Evolutionary conservation across 345 rosid species (phyloP), one percentile per base, ranked within the genome.

Genomic region (Aurinia saxatilis): DNA sequence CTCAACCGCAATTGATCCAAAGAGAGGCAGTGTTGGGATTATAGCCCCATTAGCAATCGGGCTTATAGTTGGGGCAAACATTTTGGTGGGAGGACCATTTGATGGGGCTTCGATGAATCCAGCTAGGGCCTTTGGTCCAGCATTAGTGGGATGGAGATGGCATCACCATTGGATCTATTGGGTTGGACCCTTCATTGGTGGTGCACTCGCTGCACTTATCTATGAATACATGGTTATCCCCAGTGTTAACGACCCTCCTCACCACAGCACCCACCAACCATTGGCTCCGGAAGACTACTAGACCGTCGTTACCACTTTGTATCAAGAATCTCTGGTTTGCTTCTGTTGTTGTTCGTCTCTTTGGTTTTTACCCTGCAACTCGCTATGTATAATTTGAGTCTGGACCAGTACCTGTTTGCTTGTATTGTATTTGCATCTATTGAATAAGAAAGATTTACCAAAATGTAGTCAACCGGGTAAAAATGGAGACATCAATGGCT

Each of bases 211-310:
- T 0, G 61, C 60, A 8, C 76, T 83, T 2, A 58, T 83, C 33
- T 83, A 83, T 1, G 86, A 88, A 71, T 85, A 64, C 74, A 57
- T 75, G 71, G 67, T 85, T 65, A 82, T 85, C 66, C 74, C 77
- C 21, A 79, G 71, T 11, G 47, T 68, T 1, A 71, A 72, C 63
- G 7, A 73, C 57, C 30, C 71, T 23, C 25, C 84, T 57, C 65
- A 66, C 84, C 41, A 64, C 42, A 57, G 53, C 18, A 46, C 49
- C 16, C 91, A 84, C 73, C 87, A 83, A 71, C 92, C 96, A 21
- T 65, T 82, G 75, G 92, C 85, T 29, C 88, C 90, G n/a, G 96
- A 83, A 76, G 90, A 88, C 72, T 88, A 85, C 79, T 82, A 82
- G 70, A 58, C 56, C 10, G 23, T 34, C n/a, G n/a, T n/a, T n/a